Evolutionary conservation across 164 flowering plant genomes (phyloP).

Genomic region (Kalanchoe fedtschenkoi): DNA sequence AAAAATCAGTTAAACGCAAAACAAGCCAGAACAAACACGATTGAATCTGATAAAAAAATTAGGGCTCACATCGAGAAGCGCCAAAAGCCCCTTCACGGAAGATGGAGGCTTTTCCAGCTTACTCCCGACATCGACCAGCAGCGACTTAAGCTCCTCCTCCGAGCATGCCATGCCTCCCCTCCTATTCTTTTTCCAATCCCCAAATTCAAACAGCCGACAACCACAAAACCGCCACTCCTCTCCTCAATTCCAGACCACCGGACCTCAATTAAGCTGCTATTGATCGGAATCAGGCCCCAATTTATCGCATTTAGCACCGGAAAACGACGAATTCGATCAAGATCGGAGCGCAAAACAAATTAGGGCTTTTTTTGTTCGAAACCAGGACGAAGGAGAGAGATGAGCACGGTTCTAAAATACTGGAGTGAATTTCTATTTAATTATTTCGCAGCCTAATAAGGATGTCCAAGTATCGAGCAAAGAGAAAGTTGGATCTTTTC

Average conservation of each 20-base stretch:
- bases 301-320: background rate
- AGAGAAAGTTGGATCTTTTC: no score
- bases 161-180: background rate
- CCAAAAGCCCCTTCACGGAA: slow-evolving; percentile 1
- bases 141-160: background rate
- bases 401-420: no score
- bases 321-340: background rate
- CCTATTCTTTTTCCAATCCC: background rate
- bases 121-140: background rate
- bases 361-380: slow-evolving; percentile 1
- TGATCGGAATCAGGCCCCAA: background rate
- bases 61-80: background rate
- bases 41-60: background rate
- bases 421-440: no score
- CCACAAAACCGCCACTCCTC: background rate
- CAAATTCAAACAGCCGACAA: background rate
- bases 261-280: background rate
- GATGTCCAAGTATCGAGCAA: no score
- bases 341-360: background rate
- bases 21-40: background rate
- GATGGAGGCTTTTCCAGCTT: background rate
- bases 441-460: no score
- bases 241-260: no score
- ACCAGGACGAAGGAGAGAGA: no score
- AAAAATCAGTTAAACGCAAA: background rate